phyloP scores from a whole-genome alignment of 1,284 basidiomycete species.

The Omphalotus olearius region DNA sequence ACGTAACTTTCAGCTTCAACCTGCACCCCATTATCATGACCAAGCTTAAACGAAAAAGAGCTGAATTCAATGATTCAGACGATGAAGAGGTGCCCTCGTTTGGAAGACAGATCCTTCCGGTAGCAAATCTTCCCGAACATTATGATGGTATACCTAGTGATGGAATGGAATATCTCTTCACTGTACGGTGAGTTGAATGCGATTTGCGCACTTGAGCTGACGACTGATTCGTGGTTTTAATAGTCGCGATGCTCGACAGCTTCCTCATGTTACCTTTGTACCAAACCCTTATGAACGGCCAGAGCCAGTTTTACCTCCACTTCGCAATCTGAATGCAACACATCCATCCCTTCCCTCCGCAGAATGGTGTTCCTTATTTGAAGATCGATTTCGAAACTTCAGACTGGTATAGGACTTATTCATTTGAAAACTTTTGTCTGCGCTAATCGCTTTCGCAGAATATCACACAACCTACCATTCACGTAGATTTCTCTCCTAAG shows the following conservation, averaged over 20 bases:
- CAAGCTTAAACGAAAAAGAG: constrained; percentile 47
- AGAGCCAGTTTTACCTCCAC: constrained; percentile 20
- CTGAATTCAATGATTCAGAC: constrained; percentile 40
- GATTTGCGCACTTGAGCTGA: constrained; percentile 7
- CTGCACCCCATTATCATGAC: constrained; percentile 6
- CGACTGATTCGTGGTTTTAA: neutral
- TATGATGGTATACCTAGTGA: constrained; percentile 65
- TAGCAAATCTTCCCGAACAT: constrained; percentile 64
- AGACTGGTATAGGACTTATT: constrained; percentile 41
- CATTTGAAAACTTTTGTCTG: constrained; percentile 2
- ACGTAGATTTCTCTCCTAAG: constrained; percentile 31
- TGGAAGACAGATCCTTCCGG: constrained; percentile 66
- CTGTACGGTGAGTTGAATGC: constrained; percentile 54
- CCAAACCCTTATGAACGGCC: constrained; percentile 59
- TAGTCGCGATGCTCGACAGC: constrained; percentile 61
- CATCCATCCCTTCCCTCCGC: constrained; percentile 49
- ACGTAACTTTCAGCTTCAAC: neutral
- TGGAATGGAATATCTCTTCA: constrained; percentile 78
- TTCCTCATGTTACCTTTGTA: constrained; percentile 60
- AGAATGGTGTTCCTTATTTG: constrained; percentile 58
- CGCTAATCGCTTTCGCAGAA: constrained; percentile 41
- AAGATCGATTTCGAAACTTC: constrained; percentile 58
- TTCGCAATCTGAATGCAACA: constrained; percentile 21
- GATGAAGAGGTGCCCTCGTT: constrained; percentile 46
- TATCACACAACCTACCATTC: constrained; percentile 54